phyloP scores from a whole-genome alignment of 2,329 filamentous ascomycete species.

The Fusarium secorum region DNA sequence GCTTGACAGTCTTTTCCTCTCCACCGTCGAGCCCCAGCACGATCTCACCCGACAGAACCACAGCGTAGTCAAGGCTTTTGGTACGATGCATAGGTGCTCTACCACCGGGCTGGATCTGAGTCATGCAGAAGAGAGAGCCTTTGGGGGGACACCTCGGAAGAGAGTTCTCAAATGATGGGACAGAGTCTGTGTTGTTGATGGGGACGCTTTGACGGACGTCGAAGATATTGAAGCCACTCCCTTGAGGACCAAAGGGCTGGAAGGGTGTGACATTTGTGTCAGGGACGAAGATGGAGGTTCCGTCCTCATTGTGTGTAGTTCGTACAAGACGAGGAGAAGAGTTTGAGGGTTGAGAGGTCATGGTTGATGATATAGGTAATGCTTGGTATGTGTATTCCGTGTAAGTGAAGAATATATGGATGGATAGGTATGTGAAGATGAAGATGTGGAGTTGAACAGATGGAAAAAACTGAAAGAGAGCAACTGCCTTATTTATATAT shows the following conservation, averaged over 20 bases:
- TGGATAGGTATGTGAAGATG: background rate
- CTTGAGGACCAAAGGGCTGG: slow-evolving; percentile 11
- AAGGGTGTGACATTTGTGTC: slow-evolving; percentile 11
- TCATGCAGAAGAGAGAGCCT: slow-evolving; percentile 48
- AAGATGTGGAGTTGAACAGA: too few species aligned
- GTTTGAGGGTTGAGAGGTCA: background rate
- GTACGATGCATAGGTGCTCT: slow-evolving; percentile 53
- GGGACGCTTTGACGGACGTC: slow-evolving; percentile 26
- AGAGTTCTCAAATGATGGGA: slow-evolving; percentile 24
- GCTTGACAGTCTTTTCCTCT: slow-evolving; percentile 48
- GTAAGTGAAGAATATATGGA: background rate
- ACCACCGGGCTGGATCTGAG: slow-evolving; percentile 43
- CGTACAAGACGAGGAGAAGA: slow-evolving; percentile 4
- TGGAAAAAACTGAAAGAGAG: too few species aligned
- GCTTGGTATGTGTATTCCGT: background rate
- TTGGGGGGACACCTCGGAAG: slow-evolving; percentile 47
- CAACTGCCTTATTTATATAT: background rate
- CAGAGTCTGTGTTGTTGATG: slow-evolving; percentile 23
- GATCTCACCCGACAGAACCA: slow-evolving; percentile 51
- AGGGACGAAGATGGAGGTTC: slow-evolving; percentile 10
- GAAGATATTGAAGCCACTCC: slow-evolving; percentile 15
- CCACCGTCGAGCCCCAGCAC: slow-evolving; percentile 52
- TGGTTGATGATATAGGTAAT: background rate
- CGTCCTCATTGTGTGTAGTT: slow-evolving; percentile 1
- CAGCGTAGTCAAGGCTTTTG: slow-evolving; percentile 50